Evolutionary conservation across 495 filamentous ascomycete species (phyloP).

Genomic region (Xeromyces bisporus): DNA sequence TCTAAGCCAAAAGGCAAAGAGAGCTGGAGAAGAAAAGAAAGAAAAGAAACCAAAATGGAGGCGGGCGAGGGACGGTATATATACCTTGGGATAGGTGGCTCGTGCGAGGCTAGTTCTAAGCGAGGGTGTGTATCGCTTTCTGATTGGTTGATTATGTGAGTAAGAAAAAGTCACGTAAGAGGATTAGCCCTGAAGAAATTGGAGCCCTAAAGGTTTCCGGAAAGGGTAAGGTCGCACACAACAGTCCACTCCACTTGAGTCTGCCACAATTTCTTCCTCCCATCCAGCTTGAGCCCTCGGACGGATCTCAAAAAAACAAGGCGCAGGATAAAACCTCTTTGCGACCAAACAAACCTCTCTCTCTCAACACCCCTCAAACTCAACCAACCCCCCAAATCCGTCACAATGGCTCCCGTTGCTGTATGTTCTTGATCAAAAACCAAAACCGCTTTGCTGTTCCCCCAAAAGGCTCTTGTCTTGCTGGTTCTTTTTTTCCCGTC

Average conservation of each 20-base stretch:
- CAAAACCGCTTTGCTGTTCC: conserved; percentile 78
- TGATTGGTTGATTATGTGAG: background rate
- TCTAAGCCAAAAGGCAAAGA: conserved; percentile 52
- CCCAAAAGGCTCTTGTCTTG: conserved; percentile 8
- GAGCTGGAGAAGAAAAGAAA: conserved; percentile 37
- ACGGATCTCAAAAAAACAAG: conserved; percentile 17
- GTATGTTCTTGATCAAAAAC: conserved; percentile 49
- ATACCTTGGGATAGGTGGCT: conserved; percentile 7
- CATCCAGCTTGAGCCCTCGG: no score
- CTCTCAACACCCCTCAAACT: no score
- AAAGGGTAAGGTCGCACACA: conserved; percentile 15
- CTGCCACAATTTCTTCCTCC: no score
- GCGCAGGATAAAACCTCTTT: conserved; percentile 48
- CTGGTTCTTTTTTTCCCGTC: conserved; percentile 5
- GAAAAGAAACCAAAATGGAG: conserved; percentile 17
- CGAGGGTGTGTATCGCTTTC: conserved; percentile 10
- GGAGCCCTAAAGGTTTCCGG: conserved; percentile 15
- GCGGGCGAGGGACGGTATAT: conserved; percentile 13
- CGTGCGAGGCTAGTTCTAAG: conserved; percentile 7
- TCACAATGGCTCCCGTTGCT: conserved; percentile 38
- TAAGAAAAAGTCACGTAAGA: no score
- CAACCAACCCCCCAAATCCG: conserved; percentile 13
- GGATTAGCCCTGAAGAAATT: no score
- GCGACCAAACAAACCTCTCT: conserved; percentile 23
- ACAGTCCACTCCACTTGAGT: no score